phyloP scores from a whole-genome alignment of 2,329 filamentous ascomycete species.

The Hypoxylon sp. region DNA sequence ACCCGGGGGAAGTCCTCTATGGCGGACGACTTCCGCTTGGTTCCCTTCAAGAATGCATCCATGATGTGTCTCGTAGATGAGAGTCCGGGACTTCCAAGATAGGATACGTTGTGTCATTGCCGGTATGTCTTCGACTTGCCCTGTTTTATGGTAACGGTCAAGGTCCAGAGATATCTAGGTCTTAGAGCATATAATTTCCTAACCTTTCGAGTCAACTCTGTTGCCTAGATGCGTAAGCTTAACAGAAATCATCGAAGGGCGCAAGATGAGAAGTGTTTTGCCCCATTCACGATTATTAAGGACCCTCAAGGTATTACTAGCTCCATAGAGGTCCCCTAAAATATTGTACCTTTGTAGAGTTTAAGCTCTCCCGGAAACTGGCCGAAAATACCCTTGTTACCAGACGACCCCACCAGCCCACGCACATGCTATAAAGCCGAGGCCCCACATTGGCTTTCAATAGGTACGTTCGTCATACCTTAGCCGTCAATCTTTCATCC shows the following conservation, averaged over 20 bases:
- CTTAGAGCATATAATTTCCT: not conserved
- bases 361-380: slow-evolving; percentile 9
- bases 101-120: slow-evolving; percentile 16
- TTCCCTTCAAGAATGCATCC: slow-evolving; percentile 70
- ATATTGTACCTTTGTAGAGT: not conserved
- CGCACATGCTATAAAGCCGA: slow-evolving; percentile 45
- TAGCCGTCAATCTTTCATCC: slow-evolving; percentile 20
- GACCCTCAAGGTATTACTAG: not conserved
- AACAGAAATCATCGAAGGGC: not conserved
- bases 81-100: slow-evolving; percentile 12
- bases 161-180: not conserved
- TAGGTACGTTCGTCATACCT: slow-evolving; percentile 44
- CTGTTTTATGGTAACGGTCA: not conserved
- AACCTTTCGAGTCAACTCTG: slow-evolving; percentile 10
- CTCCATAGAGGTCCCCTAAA: not conserved
- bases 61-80: slow-evolving; percentile 56
- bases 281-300: slow-evolving; percentile 17
- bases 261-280: not conserved
- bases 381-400: slow-evolving; percentile 14
- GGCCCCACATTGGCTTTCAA: slow-evolving; percentile 43
- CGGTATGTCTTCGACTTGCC: slow-evolving; percentile 5
- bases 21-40: slow-evolving; percentile 65
- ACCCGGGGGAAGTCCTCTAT: slow-evolving; percentile 34
- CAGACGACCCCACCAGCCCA: slow-evolving; percentile 18
- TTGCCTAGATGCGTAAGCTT: slow-evolving; percentile 12